Base-by-base conservation (phyloP, 1,284 basidiomycete species). In the Trichosporon sp. region DNA sequence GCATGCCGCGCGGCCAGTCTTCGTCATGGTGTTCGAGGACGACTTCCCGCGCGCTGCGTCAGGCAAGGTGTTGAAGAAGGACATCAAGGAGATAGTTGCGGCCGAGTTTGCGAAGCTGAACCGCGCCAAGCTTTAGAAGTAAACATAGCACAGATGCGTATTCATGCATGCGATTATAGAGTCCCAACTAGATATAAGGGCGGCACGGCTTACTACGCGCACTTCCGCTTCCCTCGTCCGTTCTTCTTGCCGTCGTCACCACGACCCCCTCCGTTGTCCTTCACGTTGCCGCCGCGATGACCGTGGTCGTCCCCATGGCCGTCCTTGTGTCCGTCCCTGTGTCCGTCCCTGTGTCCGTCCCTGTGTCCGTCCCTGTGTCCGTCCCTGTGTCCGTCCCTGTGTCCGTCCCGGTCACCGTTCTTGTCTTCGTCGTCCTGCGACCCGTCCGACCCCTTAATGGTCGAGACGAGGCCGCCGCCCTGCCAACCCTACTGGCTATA, bases 61-160 rank as follows among this genome's bases (percentile, higher is more conserved):
- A n/a, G 70, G 70, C 67, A 71, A 71, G 65, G 21, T 71, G 12
- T 21, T 71, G 21, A 71, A 71, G 56, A 61, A 35, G 12, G 51
- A 71, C 14, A 59, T 71, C 54, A 71, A 71, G 68, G 54, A 71
- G n/a, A 68, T 75, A 2, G 68, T 80, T 2, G 65, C 71, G 0
- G 63, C 65, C 1, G 21, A 64, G 40, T 70, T 66, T 66, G 40
- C 61, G 16, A 31, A 43, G 31, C 65, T 67, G 56, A 65, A 40
- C 46, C 68, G 68, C 8, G 63, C 63, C 59, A 63, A 63, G 59
- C 32, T 63, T 10, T 61, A 37, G 35, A 12, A 16, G 31, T n/a
- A 35, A 32, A 14, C 26, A 26, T 11, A 26, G 14, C 26, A n/a
- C 16, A n/a, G 8, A 26, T 37, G 8, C 14, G 7, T 14, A 63